A percentile compares a stretch with the other conserved stretches of the same genome.
These are phyloP conservation scores for Neurospora sp. DNA, from an alignment of 495 filamentous ascomycete genomes.

Conservation along the genomic window DNA sequence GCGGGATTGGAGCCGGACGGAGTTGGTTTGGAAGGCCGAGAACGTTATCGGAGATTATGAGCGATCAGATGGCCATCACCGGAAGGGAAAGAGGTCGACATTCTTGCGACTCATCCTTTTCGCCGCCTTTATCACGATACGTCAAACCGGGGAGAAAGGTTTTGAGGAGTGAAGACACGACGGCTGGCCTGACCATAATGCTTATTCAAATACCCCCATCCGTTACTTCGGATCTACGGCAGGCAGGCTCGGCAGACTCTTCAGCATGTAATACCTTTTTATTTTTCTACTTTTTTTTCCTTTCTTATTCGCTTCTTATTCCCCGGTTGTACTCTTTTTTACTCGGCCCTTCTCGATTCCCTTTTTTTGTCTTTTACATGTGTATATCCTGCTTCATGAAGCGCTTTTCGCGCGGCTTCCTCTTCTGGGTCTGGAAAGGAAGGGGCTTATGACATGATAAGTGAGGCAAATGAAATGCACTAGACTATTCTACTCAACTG, in stretches of 20 bases:
- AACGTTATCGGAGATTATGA: not conserved
- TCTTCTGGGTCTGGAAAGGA: constrained; percentile 1
- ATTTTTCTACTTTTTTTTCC: constrained; percentile 28
- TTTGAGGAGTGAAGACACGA: constrained; percentile 11
- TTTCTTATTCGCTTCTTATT: constrained; percentile 15
- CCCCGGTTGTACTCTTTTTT: constrained; percentile 12
- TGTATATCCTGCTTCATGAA: constrained; percentile 6
- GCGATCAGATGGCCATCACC: not conserved
- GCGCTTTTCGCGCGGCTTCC: constrained; percentile 1
- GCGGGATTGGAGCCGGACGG: not conserved
- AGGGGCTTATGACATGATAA: constrained; percentile 23
- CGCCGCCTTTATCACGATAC: not conserved
- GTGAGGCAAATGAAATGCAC: constrained; percentile 19
- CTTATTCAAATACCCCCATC: constrained; percentile 31
- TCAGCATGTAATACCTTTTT: constrained; percentile 42
- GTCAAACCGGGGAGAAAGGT: not conserved
- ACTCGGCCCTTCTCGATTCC: constrained; percentile 10
- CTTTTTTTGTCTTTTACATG: constrained; percentile 15
- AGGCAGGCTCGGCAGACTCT: constrained; percentile 21
- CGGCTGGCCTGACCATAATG: constrained; percentile 35
- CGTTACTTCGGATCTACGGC: constrained; percentile 21
- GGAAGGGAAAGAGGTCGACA: not conserved
- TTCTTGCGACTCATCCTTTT: not conserved
- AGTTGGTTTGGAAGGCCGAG: not conserved
- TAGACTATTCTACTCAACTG: constrained; percentile 10